phyloP scores from a whole-genome alignment of 306 rosid genomes.

The Quercus suber region DNA sequence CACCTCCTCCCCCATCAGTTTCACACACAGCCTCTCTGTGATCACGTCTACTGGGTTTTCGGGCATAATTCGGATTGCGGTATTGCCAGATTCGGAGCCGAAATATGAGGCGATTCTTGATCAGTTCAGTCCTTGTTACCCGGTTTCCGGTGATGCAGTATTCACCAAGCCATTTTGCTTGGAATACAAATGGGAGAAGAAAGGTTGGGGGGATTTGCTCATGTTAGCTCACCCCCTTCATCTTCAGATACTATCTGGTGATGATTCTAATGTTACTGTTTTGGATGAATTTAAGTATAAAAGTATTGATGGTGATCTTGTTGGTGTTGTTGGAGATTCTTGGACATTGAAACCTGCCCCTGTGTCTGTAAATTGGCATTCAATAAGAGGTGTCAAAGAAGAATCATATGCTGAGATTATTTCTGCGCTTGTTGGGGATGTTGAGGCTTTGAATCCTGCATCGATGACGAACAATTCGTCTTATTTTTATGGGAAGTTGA shows the following conservation, averaged over 20 bases:
- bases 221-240: conserved; percentile 90
- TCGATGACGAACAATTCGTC: conserved; percentile 32
- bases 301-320: conserved; percentile 90
- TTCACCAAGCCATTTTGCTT: conserved; percentile 52
- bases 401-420: conserved; percentile 44
- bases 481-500: conserved; percentile 68
- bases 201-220: conserved; percentile 65
- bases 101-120: conserved; percentile 46
- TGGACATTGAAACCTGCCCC: conserved; percentile 64
- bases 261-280: conserved; percentile 32
- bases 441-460: conserved; percentile 40
- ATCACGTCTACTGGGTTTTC: conserved; percentile 56
- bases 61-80: conserved; percentile 66
- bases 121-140: conserved; percentile 58
- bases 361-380: conserved; percentile 75
- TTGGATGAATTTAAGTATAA: conserved; percentile 55
- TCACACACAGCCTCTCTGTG: conserved; percentile 32
- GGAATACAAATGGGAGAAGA: conserved; percentile 79
- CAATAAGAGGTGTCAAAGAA: conserved; percentile 50
- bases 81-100: conserved; percentile 42
- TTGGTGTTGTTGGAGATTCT: conserved; percentile 77
- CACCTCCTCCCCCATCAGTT: conserved; percentile 50
- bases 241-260: conserved; percentile 40
- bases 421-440: conserved; percentile 56
- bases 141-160: conserved; percentile 64